Evolutionary conservation across 2,329 filamentous ascomycete genomes (phyloP), one percentile per base, ranked within the genome.

Genomic region (Tolypocladium tundrense): DNA sequence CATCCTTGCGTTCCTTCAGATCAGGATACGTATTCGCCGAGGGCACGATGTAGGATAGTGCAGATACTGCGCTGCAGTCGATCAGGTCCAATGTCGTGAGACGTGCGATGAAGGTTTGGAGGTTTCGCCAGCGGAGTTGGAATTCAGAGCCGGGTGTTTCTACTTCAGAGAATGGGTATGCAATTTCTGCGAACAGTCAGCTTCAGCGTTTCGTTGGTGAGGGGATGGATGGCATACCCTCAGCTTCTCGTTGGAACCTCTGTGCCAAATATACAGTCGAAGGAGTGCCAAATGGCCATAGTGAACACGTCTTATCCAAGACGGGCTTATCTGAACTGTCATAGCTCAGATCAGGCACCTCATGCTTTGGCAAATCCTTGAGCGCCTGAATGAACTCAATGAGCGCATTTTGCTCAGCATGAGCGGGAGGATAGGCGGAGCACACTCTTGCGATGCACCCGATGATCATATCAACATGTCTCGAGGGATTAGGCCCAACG

Each of bases 81-180:
- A 61, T 53, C 27, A 61, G 50, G 6, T 59, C 55, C 16, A 41
- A 14, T 0, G 53, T 56, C 19, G 60, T 61, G 45, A 61, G 52
- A n/a, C 55, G 60, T 7, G 58, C 55, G 4, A 61, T 56, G 55
- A 61, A 61, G 42, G 52, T 43, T 27, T 61, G 60, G 5, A 61
- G 27, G 50, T 59, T 59, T 27, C 60, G 43, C 60, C 60, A 61
- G 37, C 60, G 52, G n/a, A 59, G 43, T 39, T 61, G 58, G 31
- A 24, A n/a, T 24, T 61, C 57, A 5, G 55, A 57, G 13, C 55
- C 58, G 5, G 54, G 42, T 4, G 40, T 54, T 37, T 61, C 60
- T 2, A 61, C 60, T 7, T 61, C 57, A n/a, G 60, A 61, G 53
- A 56, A 61, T 21, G 60, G 55, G 31, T 61, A 61, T 9, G 58